phyloP scores from a whole-genome alignment of 208 protist genomes.

The Crithidia sp. region DNA sequence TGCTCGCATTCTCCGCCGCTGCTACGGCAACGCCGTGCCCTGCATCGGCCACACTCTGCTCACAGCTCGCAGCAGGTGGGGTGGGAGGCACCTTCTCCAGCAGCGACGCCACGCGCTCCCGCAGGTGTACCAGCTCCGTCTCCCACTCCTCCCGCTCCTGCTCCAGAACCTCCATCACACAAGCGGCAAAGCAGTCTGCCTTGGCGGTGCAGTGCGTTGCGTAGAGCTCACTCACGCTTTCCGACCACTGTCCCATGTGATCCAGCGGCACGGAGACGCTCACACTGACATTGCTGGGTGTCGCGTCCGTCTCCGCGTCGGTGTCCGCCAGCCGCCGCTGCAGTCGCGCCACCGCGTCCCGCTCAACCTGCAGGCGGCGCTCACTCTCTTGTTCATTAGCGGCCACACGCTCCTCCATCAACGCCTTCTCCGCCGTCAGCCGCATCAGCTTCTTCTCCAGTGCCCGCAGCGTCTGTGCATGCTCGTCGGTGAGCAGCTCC shows the following conservation, averaged over 20 bases:
- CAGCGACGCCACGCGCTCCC: constrained; percentile 28
- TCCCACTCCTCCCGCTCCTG: constrained; percentile 36
- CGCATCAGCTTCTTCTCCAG: constrained; percentile 11
- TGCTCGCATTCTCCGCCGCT: too few relatives aligned
- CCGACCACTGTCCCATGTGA: too few relatives aligned
- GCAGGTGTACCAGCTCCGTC: constrained; percentile 41
- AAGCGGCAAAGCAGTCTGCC: constrained; percentile 3
- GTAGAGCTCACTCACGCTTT: background rate
- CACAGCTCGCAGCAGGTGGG: background rate
- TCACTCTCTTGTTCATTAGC: constrained; percentile 7
- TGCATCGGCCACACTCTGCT: too few relatives aligned
- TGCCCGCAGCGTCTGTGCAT: constrained; percentile 1
- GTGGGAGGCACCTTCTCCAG: background rate
- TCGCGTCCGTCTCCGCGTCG: background rate
- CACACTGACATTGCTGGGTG: too few relatives aligned
- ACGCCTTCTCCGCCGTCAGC: constrained; percentile 6
- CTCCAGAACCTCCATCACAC: constrained; percentile 10
- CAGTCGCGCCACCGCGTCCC: constrained; percentile 15
- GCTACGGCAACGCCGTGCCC: too few relatives aligned
- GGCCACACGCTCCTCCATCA: constrained; percentile 15
- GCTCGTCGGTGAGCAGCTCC: constrained; percentile 18
- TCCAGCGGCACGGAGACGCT: too few relatives aligned
- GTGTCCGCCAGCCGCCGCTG: background rate
- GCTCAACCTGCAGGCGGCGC: constrained; percentile 15
- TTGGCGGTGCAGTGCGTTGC: background rate